These are phyloP conservation scores for Salvia splendens DNA, from an alignment of 257 asterid species.

Conservation along the genomic window DNA sequence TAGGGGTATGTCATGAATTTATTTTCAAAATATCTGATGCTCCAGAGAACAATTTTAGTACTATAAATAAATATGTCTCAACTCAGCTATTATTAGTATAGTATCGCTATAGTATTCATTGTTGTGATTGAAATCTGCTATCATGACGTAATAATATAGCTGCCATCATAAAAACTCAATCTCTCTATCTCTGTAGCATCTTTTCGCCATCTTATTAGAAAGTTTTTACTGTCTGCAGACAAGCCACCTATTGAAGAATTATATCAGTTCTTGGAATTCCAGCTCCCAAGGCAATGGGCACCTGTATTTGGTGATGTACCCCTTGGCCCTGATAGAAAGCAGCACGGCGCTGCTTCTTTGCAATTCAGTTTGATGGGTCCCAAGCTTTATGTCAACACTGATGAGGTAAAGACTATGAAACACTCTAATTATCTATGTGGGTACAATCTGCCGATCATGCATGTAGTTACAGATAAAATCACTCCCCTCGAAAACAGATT, in stretches of 20 bases:
- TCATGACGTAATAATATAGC: constrained; percentile 9
- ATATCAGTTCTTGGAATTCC: constrained; percentile 73
- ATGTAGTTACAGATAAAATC: constrained; percentile 16
- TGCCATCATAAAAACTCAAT: constrained; percentile 3
- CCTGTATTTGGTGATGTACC: constrained; percentile 80
- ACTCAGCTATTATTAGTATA: background rate
- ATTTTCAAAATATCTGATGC: background rate
- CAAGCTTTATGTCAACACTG: constrained; percentile 69
- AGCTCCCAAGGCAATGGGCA: constrained; percentile 83
- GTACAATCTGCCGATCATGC: constrained; percentile 19
- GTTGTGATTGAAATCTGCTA: constrained; percentile 3
- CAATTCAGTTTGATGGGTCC: constrained; percentile 88
- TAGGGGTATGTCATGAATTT: constrained; percentile 1
- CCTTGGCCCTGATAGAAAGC: constrained; percentile 71
- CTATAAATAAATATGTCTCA: background rate
- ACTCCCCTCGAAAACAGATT: constrained; percentile 7
- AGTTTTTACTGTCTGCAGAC: constrained; percentile 45
- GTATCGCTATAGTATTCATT: background rate
- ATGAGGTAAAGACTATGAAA: constrained; percentile 43
- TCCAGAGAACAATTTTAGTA: constrained; percentile 3
- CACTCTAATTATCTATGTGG: constrained; percentile 3
- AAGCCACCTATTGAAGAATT: constrained; percentile 84
- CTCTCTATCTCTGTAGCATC: background rate
- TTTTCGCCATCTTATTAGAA: background rate
- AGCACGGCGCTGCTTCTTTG: constrained; percentile 64